Percentiles rank a stretch among this genome's conserved stretches.
These are phyloP conservation scores for Leucocoprinus leucothites DNA, from an alignment of 768 basidiomycete genomes.

Conservation along the genomic window DNA sequence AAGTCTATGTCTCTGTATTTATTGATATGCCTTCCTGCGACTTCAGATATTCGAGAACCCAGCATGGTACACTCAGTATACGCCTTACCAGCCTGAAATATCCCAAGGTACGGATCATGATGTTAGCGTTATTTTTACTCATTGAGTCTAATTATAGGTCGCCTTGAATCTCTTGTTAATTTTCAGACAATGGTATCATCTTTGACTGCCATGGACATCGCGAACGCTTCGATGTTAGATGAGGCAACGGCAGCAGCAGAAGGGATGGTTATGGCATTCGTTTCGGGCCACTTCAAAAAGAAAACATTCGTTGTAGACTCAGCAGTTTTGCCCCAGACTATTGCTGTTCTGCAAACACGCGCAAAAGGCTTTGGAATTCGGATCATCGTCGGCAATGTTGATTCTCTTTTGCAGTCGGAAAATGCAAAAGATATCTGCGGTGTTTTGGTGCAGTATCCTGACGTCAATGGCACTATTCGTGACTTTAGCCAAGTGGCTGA, in stretches of 20 bases:
- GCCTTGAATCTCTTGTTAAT: constrained; percentile 94
- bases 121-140: background rate
- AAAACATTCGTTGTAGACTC: constrained; percentile 82
- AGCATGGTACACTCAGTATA: constrained; percentile 97
- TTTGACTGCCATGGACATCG: constrained; percentile 90
- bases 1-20: constrained; percentile 18
- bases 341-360: constrained; percentile 85
- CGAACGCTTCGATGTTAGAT: constrained; percentile 93
- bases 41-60: constrained; percentile 87
- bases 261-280: constrained; percentile 94
- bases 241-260: constrained; percentile 95
- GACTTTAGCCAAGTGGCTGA: constrained; percentile 68
- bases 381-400: constrained; percentile 64
- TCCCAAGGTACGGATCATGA: constrained; percentile 74
- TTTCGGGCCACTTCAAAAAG: constrained; percentile 65
- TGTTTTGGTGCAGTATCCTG: constrained; percentile 90
- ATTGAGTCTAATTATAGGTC: constrained; percentile 48
- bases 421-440: constrained; percentile 70
- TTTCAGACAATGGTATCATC: constrained; percentile 97
- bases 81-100: constrained; percentile 96
- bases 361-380: constrained; percentile 93
- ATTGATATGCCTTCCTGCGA: background rate
- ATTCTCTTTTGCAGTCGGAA: constrained; percentile 47
- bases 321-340: constrained; percentile 83
- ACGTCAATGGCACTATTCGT: constrained; percentile 79